Evolutionary conservation across 1,139 yeast genomes (phyloP), one percentile per base, ranked within the genome.

Genomic region (Blastobotrys malaysiensis): DNA sequence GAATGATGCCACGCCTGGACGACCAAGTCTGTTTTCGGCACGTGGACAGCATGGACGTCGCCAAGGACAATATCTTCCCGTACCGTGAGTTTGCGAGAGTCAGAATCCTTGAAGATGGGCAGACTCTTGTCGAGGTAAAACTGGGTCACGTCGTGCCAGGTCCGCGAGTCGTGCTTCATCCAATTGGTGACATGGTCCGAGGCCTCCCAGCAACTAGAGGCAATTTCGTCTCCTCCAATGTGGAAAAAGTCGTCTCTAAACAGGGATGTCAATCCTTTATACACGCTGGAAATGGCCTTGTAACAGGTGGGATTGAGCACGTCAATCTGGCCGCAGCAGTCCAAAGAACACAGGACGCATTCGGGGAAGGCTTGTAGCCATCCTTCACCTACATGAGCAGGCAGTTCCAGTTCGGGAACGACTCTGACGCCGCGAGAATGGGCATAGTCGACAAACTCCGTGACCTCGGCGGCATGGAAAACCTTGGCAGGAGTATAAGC

Each of bases 351-450:
- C 9, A 70, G 65, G n/a, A 77, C 65, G 19, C 76, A 56, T 9
- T 64, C 63, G 0, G 73, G 67, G 55, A 75, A 72, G 13, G 71
- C 66, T n/a, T 67, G 69, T 43, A 62, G 62, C 76, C 77, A 77
- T 1, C 81, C 81, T 11, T 79, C 72, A 31, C 72, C 66, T 9
- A 79, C 67, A 62, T 78, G 81, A 2, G 79, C 80, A 1, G 81
- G 81, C 66, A 75, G 62, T 57, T 78, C 82, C 18, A 77, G 61
- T 59, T 77, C 82, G 1, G 81, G 81, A 46, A 77, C 63, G 9
- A 78, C 68, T 51, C 81, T 66, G 4, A 78, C 72, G n/a, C 80
- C 81, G 50, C 78, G 65, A 5, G 57, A 65, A 11, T 59, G 57
- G 1, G 77, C 80, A 59, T 75, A 77, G n/a, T 63, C 59, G 21